A percentile compares a stretch with the other conserved stretches of the same genome.
Evolutionary conservation across 306 rosid species (phyloP).

Genomic region (Adenanthera pavonina): DNA sequence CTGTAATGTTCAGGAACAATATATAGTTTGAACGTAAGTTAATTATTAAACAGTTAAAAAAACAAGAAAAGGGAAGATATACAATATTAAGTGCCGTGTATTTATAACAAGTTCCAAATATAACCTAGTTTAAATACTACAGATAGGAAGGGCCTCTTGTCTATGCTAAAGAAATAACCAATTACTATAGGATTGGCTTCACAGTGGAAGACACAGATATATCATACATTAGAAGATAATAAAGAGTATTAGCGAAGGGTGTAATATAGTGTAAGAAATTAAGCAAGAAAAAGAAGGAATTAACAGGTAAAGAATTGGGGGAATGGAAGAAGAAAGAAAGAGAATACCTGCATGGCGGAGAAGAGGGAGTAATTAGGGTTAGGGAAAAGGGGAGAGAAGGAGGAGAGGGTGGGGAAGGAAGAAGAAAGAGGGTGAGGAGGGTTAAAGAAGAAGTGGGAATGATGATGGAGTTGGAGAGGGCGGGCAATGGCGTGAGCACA

Average conservation of each 20-base stretch:
- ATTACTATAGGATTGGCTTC: neutral
- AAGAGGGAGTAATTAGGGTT: constrained; percentile 51
- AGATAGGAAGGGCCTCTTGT: neutral
- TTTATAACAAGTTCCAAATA: constrained; percentile 3
- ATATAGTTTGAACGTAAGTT: neutral
- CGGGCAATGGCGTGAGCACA: constrained; percentile 14
- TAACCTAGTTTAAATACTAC: constrained; percentile 13
- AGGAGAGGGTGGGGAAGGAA: constrained; percentile 13
- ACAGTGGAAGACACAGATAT: neutral
- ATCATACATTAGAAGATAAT: neutral
- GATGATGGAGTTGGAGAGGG: constrained; percentile 16
- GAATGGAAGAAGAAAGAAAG: neutral
- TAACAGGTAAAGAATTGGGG: neutral
- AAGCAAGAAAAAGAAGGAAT: no score
- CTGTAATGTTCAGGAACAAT: constrained; percentile 48
- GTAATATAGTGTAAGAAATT: no score
- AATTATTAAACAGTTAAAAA: neutral
- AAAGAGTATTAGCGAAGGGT: neutral
- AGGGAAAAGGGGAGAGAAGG: constrained; percentile 42
- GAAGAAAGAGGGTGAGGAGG: constrained; percentile 17
- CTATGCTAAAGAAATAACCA: neutral
- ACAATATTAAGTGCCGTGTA: constrained; percentile 27
- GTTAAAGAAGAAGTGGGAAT: constrained; percentile 31
- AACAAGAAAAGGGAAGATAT: constrained; percentile 8
- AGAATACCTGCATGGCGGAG: constrained; percentile 71